A percentile compares a stretch with the other conserved stretches of the same genome.
These are phyloP conservation scores for Lunularia cruciata DNA, from an alignment of 225 moss, liverwort and hornwort species.

Conservation along the genomic window DNA sequence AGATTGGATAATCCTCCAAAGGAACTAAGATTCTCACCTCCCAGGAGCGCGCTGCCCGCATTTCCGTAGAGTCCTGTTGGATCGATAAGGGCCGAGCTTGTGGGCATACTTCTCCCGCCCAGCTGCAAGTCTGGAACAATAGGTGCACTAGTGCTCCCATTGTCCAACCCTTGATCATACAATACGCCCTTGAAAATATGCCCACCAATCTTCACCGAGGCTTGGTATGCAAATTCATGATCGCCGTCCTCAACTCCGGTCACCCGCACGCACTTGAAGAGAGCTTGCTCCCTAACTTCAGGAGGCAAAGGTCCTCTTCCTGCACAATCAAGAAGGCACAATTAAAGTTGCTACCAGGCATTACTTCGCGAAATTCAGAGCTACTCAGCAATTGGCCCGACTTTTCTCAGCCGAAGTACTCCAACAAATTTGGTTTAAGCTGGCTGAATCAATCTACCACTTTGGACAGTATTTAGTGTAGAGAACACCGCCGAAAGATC, in stretches of 20 bases:
- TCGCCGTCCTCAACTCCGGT: slow-evolving; percentile 88
- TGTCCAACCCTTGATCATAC: slow-evolving; percentile 77
- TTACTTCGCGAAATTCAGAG: too few relatives aligned
- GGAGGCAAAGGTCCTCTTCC: slow-evolving; percentile 66
- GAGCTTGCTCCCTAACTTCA: slow-evolving; percentile 80
- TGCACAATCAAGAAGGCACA: slow-evolving; percentile 34
- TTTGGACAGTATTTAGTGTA: too few relatives aligned
- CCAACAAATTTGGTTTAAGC: too few relatives aligned
- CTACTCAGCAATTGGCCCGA: too few relatives aligned
- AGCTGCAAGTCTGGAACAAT: slow-evolving; percentile 85
- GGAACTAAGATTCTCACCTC: slow-evolving; percentile 53
- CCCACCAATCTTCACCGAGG: slow-evolving; percentile 91
- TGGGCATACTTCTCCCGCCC: slow-evolving; percentile 64
- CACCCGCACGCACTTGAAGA: slow-evolving; percentile 89
- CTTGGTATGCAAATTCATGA: slow-evolving; percentile 89
- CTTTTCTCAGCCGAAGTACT: too few relatives aligned
- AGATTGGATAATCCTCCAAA: slow-evolving; percentile 18
- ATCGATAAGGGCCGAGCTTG: slow-evolving; percentile 82
- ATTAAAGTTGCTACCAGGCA: too few relatives aligned
- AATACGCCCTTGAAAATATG: slow-evolving; percentile 92
- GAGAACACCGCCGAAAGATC: too few relatives aligned
- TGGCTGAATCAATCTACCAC: too few relatives aligned
- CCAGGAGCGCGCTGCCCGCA: slow-evolving; percentile 76
- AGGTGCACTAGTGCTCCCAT: slow-evolving; percentile 56
- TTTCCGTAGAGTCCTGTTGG: slow-evolving; percentile 78